phyloP scores from a whole-genome alignment of 768 basidiomycete genomes.

The Cantharellus cinnabarinus region DNA sequence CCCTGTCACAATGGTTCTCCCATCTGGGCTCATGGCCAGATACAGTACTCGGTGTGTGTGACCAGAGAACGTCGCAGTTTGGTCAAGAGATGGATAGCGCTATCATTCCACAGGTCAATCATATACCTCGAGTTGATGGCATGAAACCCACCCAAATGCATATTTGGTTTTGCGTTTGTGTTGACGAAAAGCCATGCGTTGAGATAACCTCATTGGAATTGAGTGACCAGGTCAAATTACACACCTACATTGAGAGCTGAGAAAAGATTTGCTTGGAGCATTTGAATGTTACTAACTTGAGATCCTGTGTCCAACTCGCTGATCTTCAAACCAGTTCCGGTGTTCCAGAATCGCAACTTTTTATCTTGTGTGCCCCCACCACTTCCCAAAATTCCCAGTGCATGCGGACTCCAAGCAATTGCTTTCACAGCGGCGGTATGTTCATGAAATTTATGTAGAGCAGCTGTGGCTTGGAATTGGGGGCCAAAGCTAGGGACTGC shows the following conservation, averaged over 20 bases:
- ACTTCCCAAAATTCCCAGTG: constrained; percentile 73
- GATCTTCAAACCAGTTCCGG: constrained; percentile 63
- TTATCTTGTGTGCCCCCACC: constrained; percentile 99
- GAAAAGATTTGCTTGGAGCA: not conserved
- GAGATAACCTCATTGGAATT: constrained; percentile 96
- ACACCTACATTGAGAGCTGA: constrained; percentile 39
- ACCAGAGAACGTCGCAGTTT: constrained; percentile 86
- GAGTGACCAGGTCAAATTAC: constrained; percentile 89
- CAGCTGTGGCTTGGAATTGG: not conserved
- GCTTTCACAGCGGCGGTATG: constrained; percentile 96
- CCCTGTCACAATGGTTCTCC: constrained; percentile 94
- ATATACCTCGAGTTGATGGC: not conserved
- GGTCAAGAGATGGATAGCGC: constrained; percentile 83
- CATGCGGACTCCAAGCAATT: constrained; percentile 94
- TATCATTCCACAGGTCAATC: constrained; percentile 3
- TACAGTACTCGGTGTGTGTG: constrained; percentile 91
- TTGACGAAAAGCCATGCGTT: constrained; percentile 90
- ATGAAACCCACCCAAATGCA: constrained; percentile 33
- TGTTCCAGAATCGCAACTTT: constrained; percentile 96
- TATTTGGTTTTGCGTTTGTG: constrained; percentile 88
- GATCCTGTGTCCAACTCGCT: constrained; percentile 85
- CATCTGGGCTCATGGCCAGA: constrained; percentile 94
- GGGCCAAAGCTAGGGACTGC: not conserved
- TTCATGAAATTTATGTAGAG: constrained; percentile 82
- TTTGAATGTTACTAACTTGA: constrained; percentile 39